Percentiles rank a stretch among this genome's conserved stretches.
Conservation (phyloP, 2,329 filamentous ascomycete genomes). For the Fonsecaea multimorphosa region DNA sequence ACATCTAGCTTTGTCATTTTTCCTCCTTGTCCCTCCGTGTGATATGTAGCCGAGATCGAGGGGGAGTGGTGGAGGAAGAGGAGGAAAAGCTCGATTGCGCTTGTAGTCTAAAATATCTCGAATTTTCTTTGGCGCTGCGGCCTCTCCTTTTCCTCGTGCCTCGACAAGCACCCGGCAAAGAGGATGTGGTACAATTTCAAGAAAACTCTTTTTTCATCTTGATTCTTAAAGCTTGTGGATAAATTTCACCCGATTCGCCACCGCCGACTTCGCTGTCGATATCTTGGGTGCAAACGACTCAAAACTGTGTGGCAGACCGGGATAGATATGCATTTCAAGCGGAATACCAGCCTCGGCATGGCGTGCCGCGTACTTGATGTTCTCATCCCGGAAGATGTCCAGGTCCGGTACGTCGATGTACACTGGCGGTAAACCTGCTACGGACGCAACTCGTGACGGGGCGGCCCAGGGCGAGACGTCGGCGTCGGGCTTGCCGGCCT, state of each 20-base stretch:
- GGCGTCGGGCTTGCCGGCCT: conserved; percentile 39
- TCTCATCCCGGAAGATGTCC: conserved; percentile 54
- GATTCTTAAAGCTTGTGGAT: conserved; percentile 1
- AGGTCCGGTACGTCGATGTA: conserved; percentile 54
- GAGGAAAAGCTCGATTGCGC: conserved; percentile 11
- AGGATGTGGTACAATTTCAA: neutral
- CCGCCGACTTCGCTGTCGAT: conserved; percentile 29
- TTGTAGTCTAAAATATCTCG: conserved; percentile 1
- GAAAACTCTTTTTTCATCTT: neutral
- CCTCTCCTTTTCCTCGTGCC: neutral
- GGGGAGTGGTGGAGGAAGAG: no score
- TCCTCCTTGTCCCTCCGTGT: no score
- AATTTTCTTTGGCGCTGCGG: neutral
- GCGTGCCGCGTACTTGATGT: conserved; percentile 50
- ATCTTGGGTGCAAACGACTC: conserved; percentile 43
- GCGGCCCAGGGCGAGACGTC: conserved; percentile 44
- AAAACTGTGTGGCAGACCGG: conserved; percentile 51
- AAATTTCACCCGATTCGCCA: conserved; percentile 34
- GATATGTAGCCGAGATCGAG: no score
- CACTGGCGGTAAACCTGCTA: conserved; percentile 49
- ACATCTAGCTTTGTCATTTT: no score
- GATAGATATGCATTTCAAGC: conserved; percentile 54
- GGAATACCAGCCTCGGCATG: conserved; percentile 49
- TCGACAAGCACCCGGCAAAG: neutral
- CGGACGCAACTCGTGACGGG: conserved; percentile 46